A percentile compares a stretch with the other conserved stretches of the same genome.
Evolutionary conservation across 208 protist species (phyloP).

Genomic region (Trichomonas gallinae): DNA sequence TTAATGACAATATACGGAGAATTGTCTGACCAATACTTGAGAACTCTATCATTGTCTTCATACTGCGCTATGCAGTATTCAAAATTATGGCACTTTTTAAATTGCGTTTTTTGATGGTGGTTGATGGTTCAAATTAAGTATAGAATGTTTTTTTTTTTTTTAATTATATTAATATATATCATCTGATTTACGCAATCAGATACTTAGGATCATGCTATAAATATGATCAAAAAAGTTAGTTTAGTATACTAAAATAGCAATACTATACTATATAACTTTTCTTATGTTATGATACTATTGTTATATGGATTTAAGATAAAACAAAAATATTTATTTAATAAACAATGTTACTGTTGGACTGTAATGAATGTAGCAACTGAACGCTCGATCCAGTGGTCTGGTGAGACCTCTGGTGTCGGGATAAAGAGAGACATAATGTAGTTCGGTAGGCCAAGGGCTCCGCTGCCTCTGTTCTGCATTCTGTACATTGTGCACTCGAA

Average conservation of each 20-base stretch:
- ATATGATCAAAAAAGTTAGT: not conserved
- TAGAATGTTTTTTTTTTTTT: too few relatives aligned
- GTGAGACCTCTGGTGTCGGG: not conserved
- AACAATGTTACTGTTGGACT: not conserved
- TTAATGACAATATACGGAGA: too few relatives aligned
- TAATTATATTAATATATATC: too few relatives aligned
- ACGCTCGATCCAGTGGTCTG: not conserved
- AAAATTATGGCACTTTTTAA: too few relatives aligned
- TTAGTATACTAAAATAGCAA: not conserved
- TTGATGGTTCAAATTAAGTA: too few relatives aligned
- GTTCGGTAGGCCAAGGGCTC: not conserved
- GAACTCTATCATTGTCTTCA: too few relatives aligned
- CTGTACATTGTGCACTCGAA: slow-evolving; percentile 13
- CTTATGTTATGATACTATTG: not conserved
- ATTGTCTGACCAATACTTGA: too few relatives aligned
- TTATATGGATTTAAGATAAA: not conserved
- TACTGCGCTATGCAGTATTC: too few relatives aligned
- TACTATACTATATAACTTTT: not conserved
- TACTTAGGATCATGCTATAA: too few relatives aligned
- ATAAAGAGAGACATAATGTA: not conserved
- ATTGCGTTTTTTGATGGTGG: too few relatives aligned
- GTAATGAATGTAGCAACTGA: not conserved
- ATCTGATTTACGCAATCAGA: too few relatives aligned
- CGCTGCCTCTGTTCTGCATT: not conserved
- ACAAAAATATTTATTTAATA: not conserved